Percentiles rank a stretch among this genome's conserved stretches.
These are phyloP conservation scores for Daldinia bambusicola DNA, from an alignment of 495 filamentous ascomycete species.

Conservation along the genomic window DNA sequence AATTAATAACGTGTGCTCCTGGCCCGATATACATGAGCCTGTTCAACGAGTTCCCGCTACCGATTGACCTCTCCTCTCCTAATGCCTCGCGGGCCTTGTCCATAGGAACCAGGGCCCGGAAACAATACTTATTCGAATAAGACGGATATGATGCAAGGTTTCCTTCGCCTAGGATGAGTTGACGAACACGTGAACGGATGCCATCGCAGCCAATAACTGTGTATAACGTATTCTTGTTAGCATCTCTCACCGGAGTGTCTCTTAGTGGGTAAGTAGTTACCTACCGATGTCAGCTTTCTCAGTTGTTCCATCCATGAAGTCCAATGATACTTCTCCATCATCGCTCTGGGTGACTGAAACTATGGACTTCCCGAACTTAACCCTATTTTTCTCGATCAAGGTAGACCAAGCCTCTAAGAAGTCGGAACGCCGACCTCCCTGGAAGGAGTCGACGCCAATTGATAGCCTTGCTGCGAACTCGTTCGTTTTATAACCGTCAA, in stretches of 20 bases:
- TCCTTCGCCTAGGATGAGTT: slow-evolving; percentile 48
- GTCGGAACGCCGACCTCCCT: slow-evolving; percentile 54
- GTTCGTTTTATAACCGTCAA: slow-evolving; percentile 49
- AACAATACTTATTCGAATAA: slow-evolving; percentile 59
- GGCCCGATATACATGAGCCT: slow-evolving; percentile 59
- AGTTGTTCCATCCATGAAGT: slow-evolving; percentile 51
- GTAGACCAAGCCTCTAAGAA: slow-evolving; percentile 56
- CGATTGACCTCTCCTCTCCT: slow-evolving; percentile 39
- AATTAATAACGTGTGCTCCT: slow-evolving; percentile 52
- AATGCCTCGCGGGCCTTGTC: slow-evolving; percentile 44
- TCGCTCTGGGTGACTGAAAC: slow-evolving; percentile 19
- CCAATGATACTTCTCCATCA: slow-evolving; percentile 37
- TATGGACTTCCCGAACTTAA: slow-evolving; percentile 52
- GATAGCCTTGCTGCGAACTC: slow-evolving; percentile 49
- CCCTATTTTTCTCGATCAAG: slow-evolving; percentile 36
- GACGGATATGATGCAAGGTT: slow-evolving; percentile 42
- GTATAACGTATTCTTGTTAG: slow-evolving; percentile 26
- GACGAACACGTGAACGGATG: slow-evolving; percentile 54
- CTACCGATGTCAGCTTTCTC: slow-evolving; percentile 51
- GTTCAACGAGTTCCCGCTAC: slow-evolving; percentile 29
- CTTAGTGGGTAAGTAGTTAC: background rate
- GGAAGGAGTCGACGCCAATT: slow-evolving; percentile 56
- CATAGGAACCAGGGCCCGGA: slow-evolving; percentile 56
- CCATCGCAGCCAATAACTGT: slow-evolving; percentile 59
- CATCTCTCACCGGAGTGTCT: background rate